Evolutionary conservation across 257 asterid genomes (phyloP).

Genomic region (Rhazya stricta): DNA sequence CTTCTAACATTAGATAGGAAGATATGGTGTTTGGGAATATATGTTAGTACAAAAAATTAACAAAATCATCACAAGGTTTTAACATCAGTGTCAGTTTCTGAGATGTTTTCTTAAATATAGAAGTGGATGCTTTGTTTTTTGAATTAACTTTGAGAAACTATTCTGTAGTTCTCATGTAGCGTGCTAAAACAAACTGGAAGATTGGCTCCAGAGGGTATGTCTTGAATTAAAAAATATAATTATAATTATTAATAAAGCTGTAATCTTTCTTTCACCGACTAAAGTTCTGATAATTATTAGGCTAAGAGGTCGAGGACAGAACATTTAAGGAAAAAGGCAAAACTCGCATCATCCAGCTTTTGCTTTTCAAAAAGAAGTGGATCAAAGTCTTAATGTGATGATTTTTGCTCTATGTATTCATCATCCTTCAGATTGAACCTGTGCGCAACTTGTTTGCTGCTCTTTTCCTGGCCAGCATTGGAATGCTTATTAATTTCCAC

Average conservation of each 20-base stretch:
- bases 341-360: slow-evolving; percentile 22
- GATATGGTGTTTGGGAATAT: neutral
- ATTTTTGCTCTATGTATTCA: slow-evolving; percentile 22
- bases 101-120: neutral
- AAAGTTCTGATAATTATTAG: slow-evolving; percentile 27
- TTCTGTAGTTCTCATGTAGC: neutral
- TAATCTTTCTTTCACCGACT: neutral
- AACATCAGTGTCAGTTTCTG: neutral
- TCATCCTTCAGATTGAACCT: slow-evolving; percentile 68
- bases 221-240: neutral
- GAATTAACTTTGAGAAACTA: neutral
- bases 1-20: neutral
- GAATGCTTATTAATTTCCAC: slow-evolving; percentile 82
- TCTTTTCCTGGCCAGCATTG: slow-evolving; percentile 84
- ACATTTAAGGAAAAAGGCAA: slow-evolving; percentile 69
- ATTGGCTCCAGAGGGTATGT: slow-evolving; percentile 61
- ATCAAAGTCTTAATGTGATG: too few species aligned
- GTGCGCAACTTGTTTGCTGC: slow-evolving; percentile 77
- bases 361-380: slow-evolving; percentile 37
- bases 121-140: neutral
- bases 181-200: slow-evolving; percentile 43
- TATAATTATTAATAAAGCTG: neutral
- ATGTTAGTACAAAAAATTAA: neutral
- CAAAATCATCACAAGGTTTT: neutral
- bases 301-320: slow-evolving; percentile 79